A percentile compares a stretch with the other conserved stretches of the same genome.
phyloP scores from a whole-genome alignment of 352 stramenopile species.

The Globisporangium parvum region DNA sequence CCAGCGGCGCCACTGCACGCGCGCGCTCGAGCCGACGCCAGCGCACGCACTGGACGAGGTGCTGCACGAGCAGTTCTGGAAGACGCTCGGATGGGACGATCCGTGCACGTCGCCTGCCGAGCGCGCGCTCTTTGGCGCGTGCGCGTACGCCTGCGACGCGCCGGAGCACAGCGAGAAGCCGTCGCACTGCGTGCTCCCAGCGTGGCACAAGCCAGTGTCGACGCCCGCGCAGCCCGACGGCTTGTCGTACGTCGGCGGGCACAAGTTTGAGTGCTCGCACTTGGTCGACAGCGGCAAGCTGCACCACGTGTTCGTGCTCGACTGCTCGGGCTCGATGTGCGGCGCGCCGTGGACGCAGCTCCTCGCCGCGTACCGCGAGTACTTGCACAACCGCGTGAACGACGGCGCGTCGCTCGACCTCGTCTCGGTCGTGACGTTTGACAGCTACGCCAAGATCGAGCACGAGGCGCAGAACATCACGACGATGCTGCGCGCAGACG shows the following conservation, averaged over 20 bases:
- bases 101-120: constrained; percentile 51
- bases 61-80: constrained; percentile 73
- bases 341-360: constrained; percentile 46
- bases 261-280: constrained; percentile 78
- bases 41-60: constrained; percentile 56
- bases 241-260: constrained; percentile 51
- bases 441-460: constrained; percentile 28
- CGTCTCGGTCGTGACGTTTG: constrained; percentile 74
- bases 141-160: constrained; percentile 63
- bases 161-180: constrained; percentile 50
- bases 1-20: constrained; percentile 64
- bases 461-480: constrained; percentile 53
- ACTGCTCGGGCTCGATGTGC: constrained; percentile 66
- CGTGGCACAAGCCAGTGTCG: constrained; percentile 44
- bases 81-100: constrained; percentile 70
- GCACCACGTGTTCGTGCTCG: constrained; percentile 74
- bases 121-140: constrained; percentile 60
- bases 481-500: constrained; percentile 17
- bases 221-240: constrained; percentile 29
- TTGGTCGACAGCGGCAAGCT: constrained; percentile 36
- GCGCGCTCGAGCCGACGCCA: constrained; percentile 44
- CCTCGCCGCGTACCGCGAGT: constrained; percentile 49
- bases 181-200: constrained; percentile 57
- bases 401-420: constrained; percentile 49
- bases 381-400: constrained; percentile 58